Evolutionary conservation across 2,329 filamentous ascomycete species (phyloP), one percentile per base, ranked within the genome.

Genomic region (Fusarium annulatum): DNA sequence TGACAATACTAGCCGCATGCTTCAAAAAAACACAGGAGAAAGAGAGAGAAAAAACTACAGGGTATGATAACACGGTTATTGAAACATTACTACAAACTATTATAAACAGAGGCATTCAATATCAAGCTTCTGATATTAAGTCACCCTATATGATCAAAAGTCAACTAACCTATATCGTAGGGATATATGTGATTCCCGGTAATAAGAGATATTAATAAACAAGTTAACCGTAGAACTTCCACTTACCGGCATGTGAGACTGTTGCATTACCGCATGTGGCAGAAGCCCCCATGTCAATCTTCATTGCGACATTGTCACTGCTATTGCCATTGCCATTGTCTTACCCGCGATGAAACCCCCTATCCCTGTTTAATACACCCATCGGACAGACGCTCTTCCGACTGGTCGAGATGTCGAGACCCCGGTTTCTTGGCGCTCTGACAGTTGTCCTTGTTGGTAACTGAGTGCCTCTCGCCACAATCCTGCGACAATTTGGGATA

Each of bases 401-500:
- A 67, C 18, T 67, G 64, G 52, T 43, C 49, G 23, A 33, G 26
- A 51, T 34, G 12, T 45, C 16, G 18, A 58, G 41, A 36, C 55
- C 55, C 41, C 42, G 9, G 61, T 58, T 66, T 55, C 49, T 65
- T 53, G 36, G 49, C 63, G 41, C 63, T 45, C 56, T 66, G 48
- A 49, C 61, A 42, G 61, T 65, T 58, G 56, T 61, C 45, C 43
- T 61, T 39, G 61, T 64, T 61, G 57, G 61, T 61, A 33, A 38
- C 39, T 49, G 36, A 61, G 33, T 26, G 49, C n/a, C 30, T 61
- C 39, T 64, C 58, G 58, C 66, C 57, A 57, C 64, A 51, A 34
- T 62, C 42, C 39, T 46, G 46, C 33, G 66, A 70, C 66, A 14
- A 56, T 70, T 70, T 42, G 36, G 66, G 67, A 28, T 66, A 70